These are phyloP conservation scores for Pseudocercospora macadamiae DNA, from an alignment of 2,329 filamentous ascomycete genomes.

Conservation along the genomic window DNA sequence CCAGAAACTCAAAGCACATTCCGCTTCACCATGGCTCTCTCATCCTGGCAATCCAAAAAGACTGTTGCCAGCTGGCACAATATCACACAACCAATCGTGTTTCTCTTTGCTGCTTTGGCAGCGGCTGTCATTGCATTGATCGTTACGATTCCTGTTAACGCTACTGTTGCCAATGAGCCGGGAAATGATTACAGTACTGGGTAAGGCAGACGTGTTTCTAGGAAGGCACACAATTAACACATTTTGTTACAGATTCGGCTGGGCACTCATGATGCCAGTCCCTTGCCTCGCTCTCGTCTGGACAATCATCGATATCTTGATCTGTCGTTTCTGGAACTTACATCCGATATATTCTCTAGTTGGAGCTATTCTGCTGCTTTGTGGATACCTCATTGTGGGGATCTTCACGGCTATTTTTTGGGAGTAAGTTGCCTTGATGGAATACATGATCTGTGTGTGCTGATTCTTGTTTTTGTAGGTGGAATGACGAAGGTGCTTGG, in stretches of 20 bases:
- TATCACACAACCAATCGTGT: neutral
- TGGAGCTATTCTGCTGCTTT: neutral
- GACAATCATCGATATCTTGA: conserved; percentile 5
- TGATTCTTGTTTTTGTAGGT: neutral
- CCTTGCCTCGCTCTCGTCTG: neutral
- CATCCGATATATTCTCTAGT: conserved; percentile 3
- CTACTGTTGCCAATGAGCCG: neutral
- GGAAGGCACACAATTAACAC: neutral
- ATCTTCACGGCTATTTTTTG: conserved; percentile 2
- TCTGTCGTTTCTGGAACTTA: conserved; percentile 1
- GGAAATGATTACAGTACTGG: neutral
- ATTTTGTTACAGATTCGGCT: neutral
- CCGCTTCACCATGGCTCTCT: neutral
- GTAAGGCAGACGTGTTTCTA: neutral
- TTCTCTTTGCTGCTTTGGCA: neutral
- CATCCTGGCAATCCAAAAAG: neutral
- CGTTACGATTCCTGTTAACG: neutral
- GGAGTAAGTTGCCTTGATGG: neutral
- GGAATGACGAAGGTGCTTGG: conserved; percentile 1
- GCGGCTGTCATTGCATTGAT: neutral
- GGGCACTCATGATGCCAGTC: conserved; percentile 2
- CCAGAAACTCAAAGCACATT: neutral
- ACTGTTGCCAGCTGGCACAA: conserved; percentile 3
- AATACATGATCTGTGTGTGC: neutral
- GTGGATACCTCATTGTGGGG: neutral